Conservation (phyloP, 2,329 filamentous ascomycete genomes). For the Raffaelea deltoideospora region DNA sequence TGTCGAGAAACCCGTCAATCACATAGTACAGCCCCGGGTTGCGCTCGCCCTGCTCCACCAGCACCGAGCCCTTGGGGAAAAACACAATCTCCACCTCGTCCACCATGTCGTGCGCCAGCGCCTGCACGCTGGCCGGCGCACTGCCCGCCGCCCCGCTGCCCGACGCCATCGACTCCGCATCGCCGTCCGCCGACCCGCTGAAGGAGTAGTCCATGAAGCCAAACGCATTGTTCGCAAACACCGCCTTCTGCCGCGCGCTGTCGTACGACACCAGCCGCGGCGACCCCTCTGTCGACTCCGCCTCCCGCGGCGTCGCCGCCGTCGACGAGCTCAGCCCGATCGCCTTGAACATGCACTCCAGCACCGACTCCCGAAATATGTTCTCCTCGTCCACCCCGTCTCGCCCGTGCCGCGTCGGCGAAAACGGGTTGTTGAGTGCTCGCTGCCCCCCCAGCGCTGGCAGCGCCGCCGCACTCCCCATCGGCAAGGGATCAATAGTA, state of each 20-base stretch:
- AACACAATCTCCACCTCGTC: conserved; percentile 95
- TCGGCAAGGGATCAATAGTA: conserved; percentile 13
- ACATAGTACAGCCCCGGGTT: conserved; percentile 96
- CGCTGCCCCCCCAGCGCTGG: too few relatives aligned
- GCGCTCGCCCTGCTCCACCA: conserved; percentile 94
- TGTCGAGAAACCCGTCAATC: conserved; percentile 90
- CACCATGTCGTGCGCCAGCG: conserved; percentile 62
- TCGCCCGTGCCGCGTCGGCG: conserved; percentile 46
- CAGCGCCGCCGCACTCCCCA: conserved; percentile 27
- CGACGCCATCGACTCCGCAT: conserved; percentile 73
- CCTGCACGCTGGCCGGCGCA: conserved; percentile 47
- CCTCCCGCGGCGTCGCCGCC: conserved; percentile 48
- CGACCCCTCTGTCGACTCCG: conserved; percentile 69
- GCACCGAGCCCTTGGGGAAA: conserved; percentile 84
- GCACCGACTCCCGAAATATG: conserved; percentile 73
- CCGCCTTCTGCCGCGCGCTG: conserved; percentile 60
- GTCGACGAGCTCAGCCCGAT: conserved; percentile 65
- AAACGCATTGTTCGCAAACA: conserved; percentile 73
- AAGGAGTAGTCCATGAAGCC: conserved; percentile 78
- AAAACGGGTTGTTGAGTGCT: conserved; percentile 42
- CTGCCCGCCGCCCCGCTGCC: conserved; percentile 39
- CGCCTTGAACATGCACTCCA: conserved; percentile 92
- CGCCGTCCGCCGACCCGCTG: conserved; percentile 65
- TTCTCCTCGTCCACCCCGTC: conserved; percentile 80
- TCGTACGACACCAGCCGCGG: conserved; percentile 77